Evolutionary conservation across 805 yeast species (phyloP).

Genomic region (Candida sphagnicola): DNA sequence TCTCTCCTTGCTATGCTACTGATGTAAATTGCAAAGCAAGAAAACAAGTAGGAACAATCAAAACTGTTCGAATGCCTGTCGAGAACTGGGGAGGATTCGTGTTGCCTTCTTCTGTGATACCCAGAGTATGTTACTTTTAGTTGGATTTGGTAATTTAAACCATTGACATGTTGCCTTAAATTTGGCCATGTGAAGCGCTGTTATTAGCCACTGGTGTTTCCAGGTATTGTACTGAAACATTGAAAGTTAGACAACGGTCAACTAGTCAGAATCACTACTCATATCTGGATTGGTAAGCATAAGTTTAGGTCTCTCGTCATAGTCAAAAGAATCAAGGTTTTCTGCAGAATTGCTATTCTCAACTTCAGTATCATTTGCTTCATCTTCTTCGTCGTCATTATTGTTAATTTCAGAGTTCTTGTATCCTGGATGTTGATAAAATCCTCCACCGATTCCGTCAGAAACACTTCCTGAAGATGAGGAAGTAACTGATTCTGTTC

Average conservation of each 20-base stretch:
- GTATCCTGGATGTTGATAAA: slow-evolving; percentile 41
- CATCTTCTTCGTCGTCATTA: slow-evolving; percentile 14
- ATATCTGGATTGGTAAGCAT: slow-evolving; percentile 57
- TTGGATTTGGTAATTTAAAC: too few species aligned
- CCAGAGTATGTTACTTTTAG: too few species aligned
- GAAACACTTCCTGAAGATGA: slow-evolving; percentile 28
- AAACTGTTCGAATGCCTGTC: too few species aligned
- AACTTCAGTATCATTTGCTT: slow-evolving; percentile 9
- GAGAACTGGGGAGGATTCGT: too few species aligned
- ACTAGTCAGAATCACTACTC: slow-evolving; percentile 10
- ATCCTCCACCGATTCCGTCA: slow-evolving; percentile 25
- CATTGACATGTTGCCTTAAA: too few species aligned
- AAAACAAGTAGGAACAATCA: too few species aligned
- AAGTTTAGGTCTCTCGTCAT: slow-evolving; percentile 40
- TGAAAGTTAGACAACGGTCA: neutral
- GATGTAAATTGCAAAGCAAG: too few species aligned
- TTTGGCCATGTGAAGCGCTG: too few species aligned
- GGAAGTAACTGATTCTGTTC: slow-evolving; percentile 16
- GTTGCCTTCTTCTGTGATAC: too few species aligned
- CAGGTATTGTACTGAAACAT: neutral
- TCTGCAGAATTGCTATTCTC: slow-evolving; percentile 6
- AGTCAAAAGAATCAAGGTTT: slow-evolving; percentile 20
- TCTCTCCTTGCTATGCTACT: too few species aligned
- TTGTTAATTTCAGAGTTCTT: slow-evolving; percentile 22
- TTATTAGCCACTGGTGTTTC: too few species aligned